Base-by-base conservation (phyloP, 352 stramenopile species). In the Aphanomyces astaci region DNA sequence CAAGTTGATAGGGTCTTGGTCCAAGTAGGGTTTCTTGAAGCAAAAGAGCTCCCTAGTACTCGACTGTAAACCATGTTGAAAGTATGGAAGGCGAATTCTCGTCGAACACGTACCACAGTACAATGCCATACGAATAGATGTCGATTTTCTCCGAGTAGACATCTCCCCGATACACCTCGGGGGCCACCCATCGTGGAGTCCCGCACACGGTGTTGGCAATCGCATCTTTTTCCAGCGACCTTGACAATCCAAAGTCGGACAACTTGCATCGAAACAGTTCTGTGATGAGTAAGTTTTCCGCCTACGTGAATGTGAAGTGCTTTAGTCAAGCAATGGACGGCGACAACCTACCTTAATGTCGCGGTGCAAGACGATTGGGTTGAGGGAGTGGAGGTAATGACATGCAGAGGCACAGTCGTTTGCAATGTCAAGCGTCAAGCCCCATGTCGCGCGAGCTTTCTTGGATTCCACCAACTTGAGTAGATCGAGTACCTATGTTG, bases 111-210 rank as follows among this genome's bases (percentile, higher is more conserved):
- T 69, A 89, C 84, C 84, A 92, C 52, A 94, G 73, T 31, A 94
- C 85, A 55, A 93, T 90, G 66, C 81, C 79, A 67, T 90, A 91
- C 30, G 82, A 91, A 71, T 93, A 91, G 2, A 93, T 67, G 55
- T 93, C 84, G 31, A 93, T 88, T 74, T 93, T 93, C 63, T 93
- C 84, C 39, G 81, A 89, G 72, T 91, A 93, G 36, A 88, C 80
- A 49, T 93, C 82, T 36, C 84, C 84, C 28, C 82, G 81, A 48
- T 90, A 93, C n/a, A 93, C 82, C 70, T 93, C 84, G 30, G 84
- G 84, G 25, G 84, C 84, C 57, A 91, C 76, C 84, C 84, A 93
- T 3, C 82, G 76, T 9, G 82, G 82, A 3, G 84, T 93, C 4
- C 84, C 84, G 43, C 82, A 93, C 70, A 89, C 86, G 1, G 82